Evolutionary conservation across 129 eudicot genomes (phyloP).

Genomic region (Flaveria robusta): DNA sequence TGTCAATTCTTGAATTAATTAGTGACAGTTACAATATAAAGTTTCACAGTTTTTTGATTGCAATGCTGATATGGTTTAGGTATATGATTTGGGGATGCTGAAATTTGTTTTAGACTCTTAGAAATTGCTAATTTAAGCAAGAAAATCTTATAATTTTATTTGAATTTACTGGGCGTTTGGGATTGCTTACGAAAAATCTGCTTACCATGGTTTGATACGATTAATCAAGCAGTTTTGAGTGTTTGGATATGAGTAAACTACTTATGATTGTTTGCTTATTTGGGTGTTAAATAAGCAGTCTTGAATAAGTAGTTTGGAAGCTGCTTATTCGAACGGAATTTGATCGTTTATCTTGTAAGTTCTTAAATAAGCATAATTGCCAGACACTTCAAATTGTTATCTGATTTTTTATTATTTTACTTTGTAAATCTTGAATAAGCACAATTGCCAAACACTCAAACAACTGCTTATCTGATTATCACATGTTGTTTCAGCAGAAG

Average conservation of each 20-base stretch:
- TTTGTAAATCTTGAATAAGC: background rate
- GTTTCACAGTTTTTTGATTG: constrained; percentile 11
- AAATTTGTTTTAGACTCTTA: background rate
- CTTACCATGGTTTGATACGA: background rate
- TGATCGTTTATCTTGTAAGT: background rate
- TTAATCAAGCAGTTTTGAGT: background rate
- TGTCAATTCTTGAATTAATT: background rate
- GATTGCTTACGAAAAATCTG: background rate
- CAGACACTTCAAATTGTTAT: background rate
- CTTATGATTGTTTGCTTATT: background rate
- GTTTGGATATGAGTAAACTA: background rate
- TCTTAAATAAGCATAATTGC: background rate
- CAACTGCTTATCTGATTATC: background rate
- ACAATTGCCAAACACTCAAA: background rate
- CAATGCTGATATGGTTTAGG: background rate
- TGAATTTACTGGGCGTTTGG: background rate
- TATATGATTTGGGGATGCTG: background rate
- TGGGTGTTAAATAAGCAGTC: background rate
- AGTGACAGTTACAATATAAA: background rate
- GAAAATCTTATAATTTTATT: background rate
- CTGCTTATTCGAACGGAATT: background rate
- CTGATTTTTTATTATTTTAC: background rate
- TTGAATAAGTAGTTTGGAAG: background rate
- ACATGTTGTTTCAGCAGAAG: background rate
- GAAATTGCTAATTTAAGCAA: background rate